A percentile compares a stretch with the other conserved stretches of the same genome.
phyloP scores from a whole-genome alignment of 78 protist species.

The Dictyostelium intermedium region DNA sequence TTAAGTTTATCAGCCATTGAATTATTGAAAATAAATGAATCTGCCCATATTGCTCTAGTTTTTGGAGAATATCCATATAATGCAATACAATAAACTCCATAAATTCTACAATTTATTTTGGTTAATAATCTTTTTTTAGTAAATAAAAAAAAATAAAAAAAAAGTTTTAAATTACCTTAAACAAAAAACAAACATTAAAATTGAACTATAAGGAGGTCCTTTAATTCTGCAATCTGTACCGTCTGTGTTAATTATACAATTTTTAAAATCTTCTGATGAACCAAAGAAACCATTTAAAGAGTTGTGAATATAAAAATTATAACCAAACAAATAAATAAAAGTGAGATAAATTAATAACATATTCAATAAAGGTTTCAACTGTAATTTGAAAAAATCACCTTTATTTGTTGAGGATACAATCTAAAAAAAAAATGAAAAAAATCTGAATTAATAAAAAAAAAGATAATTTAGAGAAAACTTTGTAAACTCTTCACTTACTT shows the following conservation, averaged over 20 bases:
- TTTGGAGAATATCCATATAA: constrained; percentile 11
- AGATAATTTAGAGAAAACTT: neutral
- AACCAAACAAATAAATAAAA: constrained; percentile 4
- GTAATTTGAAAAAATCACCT: neutral
- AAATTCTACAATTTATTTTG: neutral
- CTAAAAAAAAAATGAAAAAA: neutral
- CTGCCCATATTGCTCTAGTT: constrained; percentile 6
- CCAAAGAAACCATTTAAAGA: neutral
- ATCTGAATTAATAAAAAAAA: no score
- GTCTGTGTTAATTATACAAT: neutral
- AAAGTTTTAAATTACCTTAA: neutral
- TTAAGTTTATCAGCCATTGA: neutral
- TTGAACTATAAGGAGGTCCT: constrained; percentile 29
- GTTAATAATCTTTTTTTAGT: neutral
- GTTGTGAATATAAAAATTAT: neutral
- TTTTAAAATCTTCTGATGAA: neutral
- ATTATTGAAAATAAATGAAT: constrained; percentile 28
- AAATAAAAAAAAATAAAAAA: no score
- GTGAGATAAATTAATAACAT: neutral
- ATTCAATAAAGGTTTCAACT: neutral
- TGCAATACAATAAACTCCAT: constrained; percentile 19
- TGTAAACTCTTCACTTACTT: neutral
- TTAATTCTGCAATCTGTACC: neutral
- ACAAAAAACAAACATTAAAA: constrained; percentile 34
- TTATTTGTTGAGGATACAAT: neutral